phyloP scores from a whole-genome alignment of 352 stramenopile genomes.

The Globisporangium parvum region DNA sequence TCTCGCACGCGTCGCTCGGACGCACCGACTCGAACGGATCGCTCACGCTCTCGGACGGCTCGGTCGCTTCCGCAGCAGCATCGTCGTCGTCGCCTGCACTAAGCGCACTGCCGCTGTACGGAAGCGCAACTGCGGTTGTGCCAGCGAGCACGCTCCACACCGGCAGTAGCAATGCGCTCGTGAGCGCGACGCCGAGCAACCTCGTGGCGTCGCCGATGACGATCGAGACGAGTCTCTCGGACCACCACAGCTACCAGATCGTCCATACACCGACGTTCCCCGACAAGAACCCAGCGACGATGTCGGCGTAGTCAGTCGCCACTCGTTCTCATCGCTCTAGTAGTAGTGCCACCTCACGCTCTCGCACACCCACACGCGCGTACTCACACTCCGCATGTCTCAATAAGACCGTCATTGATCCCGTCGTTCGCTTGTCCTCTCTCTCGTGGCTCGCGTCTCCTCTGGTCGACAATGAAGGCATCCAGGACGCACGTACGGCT shows the following conservation, averaged over 20 bases:
- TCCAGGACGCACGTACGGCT: too few species aligned
- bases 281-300: conserved; percentile 25
- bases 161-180: too few species aligned
- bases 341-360: too few species aligned
- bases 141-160: too few species aligned
- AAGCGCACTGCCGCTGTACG: neutral
- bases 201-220: conserved; percentile 7
- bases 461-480: too few species aligned
- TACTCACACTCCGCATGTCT: too few species aligned
- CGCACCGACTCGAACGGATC: conserved; percentile 21
- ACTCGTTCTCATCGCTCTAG: too few species aligned
- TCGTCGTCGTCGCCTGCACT: neutral
- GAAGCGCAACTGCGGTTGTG: neutral
- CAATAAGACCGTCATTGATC: too few species aligned
- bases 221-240: conserved; percentile 18
- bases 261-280: conserved; percentile 60
- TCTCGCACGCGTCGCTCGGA: conserved; percentile 16
- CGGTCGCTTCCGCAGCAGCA: neutral
- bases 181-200: too few species aligned
- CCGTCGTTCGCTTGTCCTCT: too few species aligned
- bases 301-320: conserved; percentile 15
- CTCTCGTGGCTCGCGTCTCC: too few species aligned
- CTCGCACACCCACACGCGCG: too few species aligned
- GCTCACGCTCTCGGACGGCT: conserved; percentile 5
- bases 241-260: conserved; percentile 45